phyloP scores from a whole-genome alignment of 2,329 filamentous ascomycete species.

The Talaromyces islandicus region DNA sequence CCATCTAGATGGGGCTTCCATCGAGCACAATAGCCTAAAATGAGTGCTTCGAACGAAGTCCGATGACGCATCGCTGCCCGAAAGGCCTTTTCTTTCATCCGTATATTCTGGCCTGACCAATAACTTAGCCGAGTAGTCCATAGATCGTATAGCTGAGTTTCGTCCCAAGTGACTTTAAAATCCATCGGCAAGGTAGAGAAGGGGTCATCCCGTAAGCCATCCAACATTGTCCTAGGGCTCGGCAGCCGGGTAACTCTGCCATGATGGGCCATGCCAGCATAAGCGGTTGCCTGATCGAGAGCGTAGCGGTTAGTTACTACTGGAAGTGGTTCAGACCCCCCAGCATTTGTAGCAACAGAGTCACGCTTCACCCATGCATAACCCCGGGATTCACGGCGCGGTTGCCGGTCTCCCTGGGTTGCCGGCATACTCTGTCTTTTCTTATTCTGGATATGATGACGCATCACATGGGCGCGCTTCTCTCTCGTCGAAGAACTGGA shows the following conservation, averaged over 20 bases:
- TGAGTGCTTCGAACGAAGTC: constrained; percentile 29
- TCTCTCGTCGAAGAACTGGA: constrained; percentile 34
- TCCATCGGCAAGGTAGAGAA: constrained; percentile 24
- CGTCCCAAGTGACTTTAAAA: constrained; percentile 10
- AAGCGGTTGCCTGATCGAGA: background rate
- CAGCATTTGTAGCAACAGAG: background rate
- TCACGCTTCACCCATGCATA: constrained; percentile 20
- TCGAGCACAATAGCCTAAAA: constrained; percentile 33
- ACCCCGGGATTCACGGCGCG: constrained; percentile 13
- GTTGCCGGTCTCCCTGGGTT: constrained; percentile 12
- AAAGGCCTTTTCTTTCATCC: constrained; percentile 32
- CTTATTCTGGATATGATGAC: constrained; percentile 39
- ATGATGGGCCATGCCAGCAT: background rate
- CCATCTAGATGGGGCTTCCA: constrained; percentile 26
- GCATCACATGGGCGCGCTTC: constrained; percentile 40
- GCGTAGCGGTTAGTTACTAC: background rate
- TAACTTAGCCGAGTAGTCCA: constrained; percentile 33
- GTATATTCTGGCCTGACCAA: constrained; percentile 36
- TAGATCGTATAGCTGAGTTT: constrained; percentile 27
- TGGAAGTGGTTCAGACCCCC: background rate
- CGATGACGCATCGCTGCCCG: constrained; percentile 27
- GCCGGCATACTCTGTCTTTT: constrained; percentile 26
- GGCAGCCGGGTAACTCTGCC: background rate
- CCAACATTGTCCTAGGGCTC: constrained; percentile 19
- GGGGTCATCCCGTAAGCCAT: constrained; percentile 26